Conservation (phyloP, 768 basidiomycete genomes). For the Boletus reticulatus region DNA sequence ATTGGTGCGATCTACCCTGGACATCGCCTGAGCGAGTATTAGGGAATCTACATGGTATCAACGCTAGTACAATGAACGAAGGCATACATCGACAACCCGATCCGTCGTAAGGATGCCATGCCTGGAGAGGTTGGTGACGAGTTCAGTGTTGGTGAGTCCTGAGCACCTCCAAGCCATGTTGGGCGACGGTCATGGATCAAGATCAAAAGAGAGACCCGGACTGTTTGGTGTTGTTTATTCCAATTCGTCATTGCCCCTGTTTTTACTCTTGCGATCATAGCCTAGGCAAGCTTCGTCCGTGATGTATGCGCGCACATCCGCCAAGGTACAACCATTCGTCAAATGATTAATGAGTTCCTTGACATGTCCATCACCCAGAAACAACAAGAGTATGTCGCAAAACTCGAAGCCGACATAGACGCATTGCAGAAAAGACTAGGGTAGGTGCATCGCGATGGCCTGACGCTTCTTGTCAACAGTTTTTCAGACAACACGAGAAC, state of each 20-base stretch:
- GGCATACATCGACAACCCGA: conserved; percentile 51
- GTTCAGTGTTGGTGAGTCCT: conserved; percentile 67
- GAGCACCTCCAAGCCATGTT: conserved; percentile 82
- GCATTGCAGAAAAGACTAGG: conserved; percentile 48
- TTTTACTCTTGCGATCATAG: background rate
- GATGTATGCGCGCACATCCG: conserved; percentile 31
- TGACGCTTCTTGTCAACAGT: background rate
- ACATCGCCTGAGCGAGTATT: conserved; percentile 55
- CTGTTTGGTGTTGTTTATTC: conserved; percentile 15
- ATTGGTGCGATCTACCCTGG: conserved; percentile 63
- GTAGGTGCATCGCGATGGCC: conserved; percentile 22
- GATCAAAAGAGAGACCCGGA: too few species aligned
- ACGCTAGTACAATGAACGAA: background rate
- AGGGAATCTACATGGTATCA: background rate
- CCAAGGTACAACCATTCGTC: conserved; percentile 23
- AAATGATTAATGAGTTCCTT: background rate
- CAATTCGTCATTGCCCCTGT: conserved; percentile 5
- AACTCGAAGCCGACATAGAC: conserved; percentile 48
- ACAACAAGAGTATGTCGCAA: conserved; percentile 47
- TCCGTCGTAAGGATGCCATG: conserved; percentile 57
- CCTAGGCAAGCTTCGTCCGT: too few species aligned
- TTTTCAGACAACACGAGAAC: conserved; percentile 40
- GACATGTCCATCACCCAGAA: conserved; percentile 34
- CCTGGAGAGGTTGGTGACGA: conserved; percentile 63
- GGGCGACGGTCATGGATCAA: background rate